These are phyloP conservation scores for Venturia asperata DNA, from an alignment of 2,329 filamentous ascomycete genomes.

Conservation along the genomic window DNA sequence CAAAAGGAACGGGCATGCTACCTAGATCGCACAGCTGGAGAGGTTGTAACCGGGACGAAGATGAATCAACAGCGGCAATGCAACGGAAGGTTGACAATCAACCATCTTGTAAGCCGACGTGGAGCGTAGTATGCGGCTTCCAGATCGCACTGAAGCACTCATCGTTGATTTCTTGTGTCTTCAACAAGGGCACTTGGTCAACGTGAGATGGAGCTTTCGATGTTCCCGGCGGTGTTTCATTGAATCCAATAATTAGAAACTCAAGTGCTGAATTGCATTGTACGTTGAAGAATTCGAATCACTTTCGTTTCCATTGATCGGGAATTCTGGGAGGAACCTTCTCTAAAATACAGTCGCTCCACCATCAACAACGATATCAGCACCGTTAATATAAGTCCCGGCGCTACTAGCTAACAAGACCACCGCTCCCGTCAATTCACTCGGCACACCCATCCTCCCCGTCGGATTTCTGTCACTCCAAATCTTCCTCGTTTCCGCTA, in stretches of 20 bases:
- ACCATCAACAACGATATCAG: constrained; percentile 60
- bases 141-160: too few relatives aligned
- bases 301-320: background rate
- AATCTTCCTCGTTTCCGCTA: constrained; percentile 28
- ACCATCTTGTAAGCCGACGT: too few relatives aligned
- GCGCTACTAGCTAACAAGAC: constrained; percentile 37
- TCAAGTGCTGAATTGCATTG: background rate
- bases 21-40: too few relatives aligned
- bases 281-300: too few relatives aligned
- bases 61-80: background rate
- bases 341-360: constrained; percentile 17
- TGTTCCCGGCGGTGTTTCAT: background rate
- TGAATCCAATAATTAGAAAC: background rate
- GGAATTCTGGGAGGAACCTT: background rate
- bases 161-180: too few relatives aligned
- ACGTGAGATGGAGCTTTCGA: background rate
- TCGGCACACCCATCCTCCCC: constrained; percentile 34
- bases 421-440: constrained; percentile 33
- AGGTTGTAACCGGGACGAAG: background rate
- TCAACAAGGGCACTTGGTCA: background rate
- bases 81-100: background rate
- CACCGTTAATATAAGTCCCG: constrained; percentile 61
- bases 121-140: too few relatives aligned
- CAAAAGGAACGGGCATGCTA: too few relatives aligned
- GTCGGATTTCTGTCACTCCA: constrained; percentile 34